Base-by-base conservation (phyloP, 768 basidiomycete genomes). In the Favolaschia claudopus region DNA sequence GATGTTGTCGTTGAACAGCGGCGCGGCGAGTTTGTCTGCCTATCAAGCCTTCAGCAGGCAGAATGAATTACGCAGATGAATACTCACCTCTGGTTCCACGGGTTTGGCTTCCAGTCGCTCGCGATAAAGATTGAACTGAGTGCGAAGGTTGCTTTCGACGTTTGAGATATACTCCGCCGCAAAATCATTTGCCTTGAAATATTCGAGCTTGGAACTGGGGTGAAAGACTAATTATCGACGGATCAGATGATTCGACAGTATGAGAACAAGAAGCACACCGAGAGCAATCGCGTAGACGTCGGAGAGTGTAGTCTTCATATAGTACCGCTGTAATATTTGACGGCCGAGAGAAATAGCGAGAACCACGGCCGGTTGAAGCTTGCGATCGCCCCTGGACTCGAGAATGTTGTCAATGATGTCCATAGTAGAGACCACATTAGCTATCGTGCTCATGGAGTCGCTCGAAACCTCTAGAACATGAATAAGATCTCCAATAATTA, bases 251-350 rank as follows among this genome's bases (percentile, higher is more conserved):
- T n/a, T 29, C 5, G 19, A 20, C 2, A 14, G 12, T 42, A 46
- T 33, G 46, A 12, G n/a, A n/a, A n/a, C n/a, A n/a, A 43, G 8
- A 7, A 58, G 27, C 67, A 3, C 39, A 72, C 69, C 33, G 59
- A 71, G 69, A 0, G 65, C 58, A 22, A 70, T 67, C 0, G 55
- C 20, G 32, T 70, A 72, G 7, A 63, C 61, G 17, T 63, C 55
- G 1, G 68, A 68, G 3, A 20, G 13, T 40, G 70, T 68, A 0
- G 67, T 65, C 9, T 56, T 25, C 9, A 9, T 15, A 25, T 69
- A 71, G 46, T 71, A 71, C 48, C 64, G 63, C 57, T 69, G 58
- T 7, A 71, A 32, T 1, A 62, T 19, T 3, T n/a, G 14, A 3
- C 34, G 42, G 1, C 54, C 68, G 1, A 25, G 45, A 3, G 28